phyloP scores from a whole-genome alignment of 148 eudicot species.

The Polygonum maritimum region DNA sequence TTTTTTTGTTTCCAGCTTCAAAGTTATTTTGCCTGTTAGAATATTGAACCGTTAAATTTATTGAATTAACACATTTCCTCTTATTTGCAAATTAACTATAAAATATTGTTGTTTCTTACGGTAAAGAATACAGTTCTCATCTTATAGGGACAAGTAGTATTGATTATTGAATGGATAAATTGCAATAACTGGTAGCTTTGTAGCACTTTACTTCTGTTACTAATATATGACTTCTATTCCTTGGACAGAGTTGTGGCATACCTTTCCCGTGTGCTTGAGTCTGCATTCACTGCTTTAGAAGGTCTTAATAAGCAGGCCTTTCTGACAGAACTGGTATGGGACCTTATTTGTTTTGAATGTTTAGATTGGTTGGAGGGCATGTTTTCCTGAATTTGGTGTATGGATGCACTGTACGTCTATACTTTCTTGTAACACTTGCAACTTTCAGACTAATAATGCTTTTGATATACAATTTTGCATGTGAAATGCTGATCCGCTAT shows the following conservation, averaged over 20 bases:
- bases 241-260: constrained; percentile 78
- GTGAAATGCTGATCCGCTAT: background rate
- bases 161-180: background rate
- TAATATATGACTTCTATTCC: background rate
- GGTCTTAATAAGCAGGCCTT: constrained; percentile 98
- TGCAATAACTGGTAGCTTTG: background rate
- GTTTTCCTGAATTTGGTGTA: background rate
- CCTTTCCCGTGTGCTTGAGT: constrained; percentile 92
- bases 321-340: constrained; percentile 79
- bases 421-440: background rate
- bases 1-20: background rate
- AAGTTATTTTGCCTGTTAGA: background rate
- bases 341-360: background rate
- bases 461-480: background rate
- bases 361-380: background rate
- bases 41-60: background rate
- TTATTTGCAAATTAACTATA: background rate
- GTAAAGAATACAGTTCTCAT: background rate
- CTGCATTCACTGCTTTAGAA: constrained; percentile 91
- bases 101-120: background rate
- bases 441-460: background rate
- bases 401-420: background rate
- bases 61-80: background rate
- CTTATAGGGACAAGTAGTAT: background rate
- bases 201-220: background rate